Evolutionary conservation across 805 yeast species (phyloP).

Genomic region (Suhomyces prunicola): DNA sequence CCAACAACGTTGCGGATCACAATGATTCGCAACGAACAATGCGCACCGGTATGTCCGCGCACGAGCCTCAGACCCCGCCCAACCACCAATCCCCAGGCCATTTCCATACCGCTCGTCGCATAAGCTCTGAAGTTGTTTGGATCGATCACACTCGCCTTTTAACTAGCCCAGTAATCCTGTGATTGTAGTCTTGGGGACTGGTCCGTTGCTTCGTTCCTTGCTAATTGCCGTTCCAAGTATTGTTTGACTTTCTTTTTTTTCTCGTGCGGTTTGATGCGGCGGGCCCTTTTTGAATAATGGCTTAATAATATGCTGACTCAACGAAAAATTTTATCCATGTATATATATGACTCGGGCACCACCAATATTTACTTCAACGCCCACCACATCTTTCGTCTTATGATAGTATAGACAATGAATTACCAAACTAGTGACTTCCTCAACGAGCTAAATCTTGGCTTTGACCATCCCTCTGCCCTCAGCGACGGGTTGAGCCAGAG

Average conservation of each 20-base stretch:
- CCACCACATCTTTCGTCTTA: neutral
- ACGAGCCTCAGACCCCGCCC: neutral
- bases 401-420: constrained; percentile 24
- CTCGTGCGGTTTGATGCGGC: neutral
- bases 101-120: too few relatives aligned
- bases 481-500: constrained; percentile 13
- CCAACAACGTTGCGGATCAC: neutral
- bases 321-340: neutral
- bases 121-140: too few relatives aligned
- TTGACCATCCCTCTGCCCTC: constrained; percentile 27
- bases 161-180: too few relatives aligned
- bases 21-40: neutral
- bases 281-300: neutral
- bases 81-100: too few relatives aligned
- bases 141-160: too few relatives aligned
- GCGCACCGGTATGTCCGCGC: neutral
- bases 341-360: neutral
- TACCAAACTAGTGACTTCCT: constrained; percentile 42
- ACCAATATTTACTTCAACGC: too few relatives aligned
- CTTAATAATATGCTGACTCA: constrained; percentile 4
- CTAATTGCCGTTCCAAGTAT: neutral
- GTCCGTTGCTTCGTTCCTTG: neutral
- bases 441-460: constrained; percentile 38
- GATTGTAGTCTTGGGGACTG: too few relatives aligned
- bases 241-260: neutral